These are phyloP conservation scores for Pyricularia sp. DNA, from an alignment of 2,329 filamentous ascomycete species.

Conservation along the genomic window DNA sequence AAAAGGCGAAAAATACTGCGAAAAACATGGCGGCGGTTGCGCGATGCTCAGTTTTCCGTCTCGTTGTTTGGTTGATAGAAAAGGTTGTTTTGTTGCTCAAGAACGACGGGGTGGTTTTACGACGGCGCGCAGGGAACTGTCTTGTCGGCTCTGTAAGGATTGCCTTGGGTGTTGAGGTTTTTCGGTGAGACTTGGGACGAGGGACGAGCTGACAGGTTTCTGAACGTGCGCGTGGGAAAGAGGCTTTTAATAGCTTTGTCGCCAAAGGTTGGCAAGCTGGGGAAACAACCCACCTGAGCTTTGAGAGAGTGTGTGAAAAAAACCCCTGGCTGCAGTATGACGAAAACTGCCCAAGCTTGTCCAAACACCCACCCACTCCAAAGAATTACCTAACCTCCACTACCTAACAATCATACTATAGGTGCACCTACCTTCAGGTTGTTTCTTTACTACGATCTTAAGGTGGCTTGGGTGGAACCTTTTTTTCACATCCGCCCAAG, in stretches of 20 bases:
- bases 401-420: neutral
- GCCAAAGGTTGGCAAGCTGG: neutral
- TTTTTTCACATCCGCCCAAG: neutral
- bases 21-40: slow-evolving; percentile 42
- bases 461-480: neutral
- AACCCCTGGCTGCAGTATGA: neutral
- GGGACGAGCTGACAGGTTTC: neutral
- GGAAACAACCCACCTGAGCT: neutral
- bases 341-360: neutral
- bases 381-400: no score
- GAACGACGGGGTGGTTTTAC: neutral
- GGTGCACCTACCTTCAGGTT: neutral
- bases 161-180: neutral
- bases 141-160: neutral
- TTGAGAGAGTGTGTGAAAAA: neutral
- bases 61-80: neutral
- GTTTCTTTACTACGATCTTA: neutral
- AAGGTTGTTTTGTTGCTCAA: neutral
- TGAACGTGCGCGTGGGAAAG: neutral
- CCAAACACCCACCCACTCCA: neutral
- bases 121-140: neutral
- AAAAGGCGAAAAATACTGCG: slow-evolving; percentile 53
- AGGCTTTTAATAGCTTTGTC: neutral
- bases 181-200: neutral
- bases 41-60: neutral